Conservation (phyloP, 805 yeast genomes). For the Kodamaea kaohsiungensis region DNA sequence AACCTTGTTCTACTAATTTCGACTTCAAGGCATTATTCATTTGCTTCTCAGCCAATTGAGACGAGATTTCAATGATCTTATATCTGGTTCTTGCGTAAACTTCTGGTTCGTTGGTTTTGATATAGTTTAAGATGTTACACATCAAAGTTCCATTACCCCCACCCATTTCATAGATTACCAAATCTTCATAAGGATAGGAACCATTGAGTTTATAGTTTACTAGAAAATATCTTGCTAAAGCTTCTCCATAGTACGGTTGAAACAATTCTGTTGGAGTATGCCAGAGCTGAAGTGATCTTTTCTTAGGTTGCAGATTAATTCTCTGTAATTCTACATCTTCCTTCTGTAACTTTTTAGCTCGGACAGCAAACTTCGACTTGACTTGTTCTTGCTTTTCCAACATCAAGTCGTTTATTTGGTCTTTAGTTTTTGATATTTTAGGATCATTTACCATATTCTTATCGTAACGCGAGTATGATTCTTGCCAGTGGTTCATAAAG, state of each 20-base stretch:
- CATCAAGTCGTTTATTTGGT: conserved; percentile 14
- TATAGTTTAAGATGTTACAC: conserved; percentile 69
- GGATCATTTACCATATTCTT: conserved; percentile 12
- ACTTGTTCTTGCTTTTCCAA: conserved; percentile 11
- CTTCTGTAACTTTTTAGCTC: conserved; percentile 23
- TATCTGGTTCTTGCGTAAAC: conserved; percentile 69
- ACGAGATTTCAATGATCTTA: conserved; percentile 70
- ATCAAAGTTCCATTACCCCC: conserved; percentile 89
- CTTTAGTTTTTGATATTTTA: conserved; percentile 12
- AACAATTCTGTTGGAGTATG: conserved; percentile 89
- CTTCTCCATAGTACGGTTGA: conserved; percentile 82
- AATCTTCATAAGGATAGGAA: conserved; percentile 66
- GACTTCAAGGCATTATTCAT: conserved; percentile 33
- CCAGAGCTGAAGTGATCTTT: conserved; percentile 67
- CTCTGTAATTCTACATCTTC: conserved; percentile 19
- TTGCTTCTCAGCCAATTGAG: conserved; percentile 62
- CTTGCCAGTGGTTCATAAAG: conserved; percentile 67
- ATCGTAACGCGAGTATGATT: conserved; percentile 58
- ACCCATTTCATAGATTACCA: conserved; percentile 83
- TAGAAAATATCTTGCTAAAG: conserved; percentile 76
- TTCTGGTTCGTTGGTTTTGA: conserved; percentile 64
- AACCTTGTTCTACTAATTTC: conserved; percentile 36
- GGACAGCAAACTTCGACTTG: conserved; percentile 20
- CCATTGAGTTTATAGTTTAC: conserved; percentile 67
- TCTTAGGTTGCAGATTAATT: conserved; percentile 15